These are phyloP conservation scores for Dactylellina leptospora DNA, from an alignment of 2,329 filamentous ascomycete species.

Conservation along the genomic window DNA sequence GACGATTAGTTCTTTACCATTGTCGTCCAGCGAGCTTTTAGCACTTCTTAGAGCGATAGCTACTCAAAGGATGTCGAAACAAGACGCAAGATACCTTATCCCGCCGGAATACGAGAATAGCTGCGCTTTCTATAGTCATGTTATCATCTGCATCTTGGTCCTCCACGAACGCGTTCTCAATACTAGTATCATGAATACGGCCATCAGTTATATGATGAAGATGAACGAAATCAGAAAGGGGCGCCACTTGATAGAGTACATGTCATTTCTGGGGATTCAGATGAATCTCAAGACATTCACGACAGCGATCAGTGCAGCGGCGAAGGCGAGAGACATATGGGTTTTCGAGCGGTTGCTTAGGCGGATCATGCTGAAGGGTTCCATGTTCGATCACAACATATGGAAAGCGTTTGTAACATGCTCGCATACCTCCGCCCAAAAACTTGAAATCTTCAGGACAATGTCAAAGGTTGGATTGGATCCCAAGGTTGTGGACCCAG, in stretches of 20 bases:
- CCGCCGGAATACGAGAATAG: conserved; percentile 31
- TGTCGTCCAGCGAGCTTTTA: conserved; percentile 19
- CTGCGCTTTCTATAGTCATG: conserved; percentile 25
- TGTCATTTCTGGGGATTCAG: conserved; percentile 26
- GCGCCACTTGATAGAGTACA: conserved; percentile 37
- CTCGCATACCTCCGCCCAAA: conserved; percentile 29
- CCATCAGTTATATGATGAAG: conserved; percentile 44
- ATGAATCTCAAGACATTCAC: conserved; percentile 35
- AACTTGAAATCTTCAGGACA: conserved; percentile 25
- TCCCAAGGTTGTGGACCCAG: conserved; percentile 25
- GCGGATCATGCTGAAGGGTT: conserved; percentile 15
- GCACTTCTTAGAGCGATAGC: conserved; percentile 18
- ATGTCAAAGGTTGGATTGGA: conserved; percentile 34
- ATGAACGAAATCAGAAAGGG: conserved; percentile 35
- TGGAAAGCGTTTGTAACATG: conserved; percentile 26
- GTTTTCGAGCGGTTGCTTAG: conserved; percentile 26
- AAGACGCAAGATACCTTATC: conserved; percentile 35
- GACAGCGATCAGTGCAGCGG: conserved; percentile 21
- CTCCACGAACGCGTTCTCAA: conserved; percentile 34
- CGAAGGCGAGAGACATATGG: conserved; percentile 34
- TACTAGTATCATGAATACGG: conserved; percentile 32
- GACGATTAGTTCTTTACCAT: conserved; percentile 16
- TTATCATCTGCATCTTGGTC: conserved; percentile 27
- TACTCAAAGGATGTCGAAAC: conserved; percentile 28
- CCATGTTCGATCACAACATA: conserved; percentile 13